A percentile compares a stretch with the other conserved stretches of the same genome.
Evolutionary conservation across 129 eudicot genomes (phyloP).

Genomic region (Saposhnikovia divaricata): DNA sequence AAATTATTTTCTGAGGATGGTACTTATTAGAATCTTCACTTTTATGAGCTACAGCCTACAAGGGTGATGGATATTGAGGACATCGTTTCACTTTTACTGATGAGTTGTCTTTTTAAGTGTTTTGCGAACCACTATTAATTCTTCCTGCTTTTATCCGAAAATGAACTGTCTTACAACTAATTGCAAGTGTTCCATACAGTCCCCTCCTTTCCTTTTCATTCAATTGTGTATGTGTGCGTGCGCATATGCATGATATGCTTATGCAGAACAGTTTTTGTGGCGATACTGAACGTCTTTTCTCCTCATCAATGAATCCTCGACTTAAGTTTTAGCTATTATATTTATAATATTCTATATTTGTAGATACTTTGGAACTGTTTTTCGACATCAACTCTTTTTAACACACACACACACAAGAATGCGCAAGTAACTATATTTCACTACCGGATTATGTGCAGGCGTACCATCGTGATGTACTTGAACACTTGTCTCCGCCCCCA

Average conservation of each 20-base stretch:
- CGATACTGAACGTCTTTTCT: not conserved
- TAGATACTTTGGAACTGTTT: not conserved
- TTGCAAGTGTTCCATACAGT: not conserved
- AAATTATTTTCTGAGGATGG: not conserved
- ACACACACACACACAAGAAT: not conserved
- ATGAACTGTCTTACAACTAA: not conserved
- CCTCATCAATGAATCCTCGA: not conserved
- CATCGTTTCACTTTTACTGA: not conserved
- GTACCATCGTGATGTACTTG: constrained; percentile 74
- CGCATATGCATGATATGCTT: not conserved
- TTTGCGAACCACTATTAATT: not conserved
- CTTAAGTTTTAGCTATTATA: not conserved
- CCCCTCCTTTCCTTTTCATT: too few relatives aligned
- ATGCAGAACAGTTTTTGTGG: not conserved
- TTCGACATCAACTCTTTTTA: not conserved
- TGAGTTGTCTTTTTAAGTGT: not conserved
- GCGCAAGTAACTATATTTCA: not conserved
- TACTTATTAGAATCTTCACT: not conserved
- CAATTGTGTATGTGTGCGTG: not conserved
- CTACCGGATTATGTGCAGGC: constrained; percentile 38
- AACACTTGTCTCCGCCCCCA: constrained; percentile 59
- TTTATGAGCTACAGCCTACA: not conserved
- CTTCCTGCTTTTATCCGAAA: not conserved
- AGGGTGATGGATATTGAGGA: not conserved
- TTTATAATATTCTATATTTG: not conserved